Evolutionary conservation across 192 early-diverging fungal genomes (phyloP).

Genomic region (Thamnidium elegans): DNA sequence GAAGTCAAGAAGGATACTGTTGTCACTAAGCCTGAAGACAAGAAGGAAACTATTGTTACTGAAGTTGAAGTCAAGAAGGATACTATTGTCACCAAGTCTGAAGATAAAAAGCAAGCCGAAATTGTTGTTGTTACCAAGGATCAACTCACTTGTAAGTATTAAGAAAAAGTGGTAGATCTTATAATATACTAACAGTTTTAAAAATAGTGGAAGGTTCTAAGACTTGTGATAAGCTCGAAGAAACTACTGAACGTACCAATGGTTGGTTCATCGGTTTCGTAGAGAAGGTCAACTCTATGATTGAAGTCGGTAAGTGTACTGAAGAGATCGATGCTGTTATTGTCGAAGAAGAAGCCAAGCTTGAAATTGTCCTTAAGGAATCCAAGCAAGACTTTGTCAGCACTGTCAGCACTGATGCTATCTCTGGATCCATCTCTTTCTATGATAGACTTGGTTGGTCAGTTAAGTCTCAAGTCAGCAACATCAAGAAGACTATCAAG

Average conservation of each 20-base stretch:
- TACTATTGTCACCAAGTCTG: not conserved
- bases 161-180: not conserved
- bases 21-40: not conserved
- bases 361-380: not conserved
- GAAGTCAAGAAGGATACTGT: no score
- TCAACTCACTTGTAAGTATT: not conserved
- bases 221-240: not conserved
- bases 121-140: not conserved
- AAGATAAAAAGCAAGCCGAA: no score
- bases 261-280: constrained; percentile 2
- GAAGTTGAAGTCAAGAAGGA: not conserved
- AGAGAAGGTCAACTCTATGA: not conserved
- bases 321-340: constrained; percentile 13
- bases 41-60: not conserved
- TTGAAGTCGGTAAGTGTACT: not conserved
- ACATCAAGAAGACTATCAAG: constrained; percentile 3
- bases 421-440: not conserved
- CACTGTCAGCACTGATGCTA: not conserved
- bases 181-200: not conserved
- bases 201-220: not conserved
- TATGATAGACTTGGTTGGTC: not conserved
- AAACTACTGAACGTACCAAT: constrained; percentile 1
- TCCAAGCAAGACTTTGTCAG: not conserved
- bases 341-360: constrained; percentile 4
- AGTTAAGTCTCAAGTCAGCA: not conserved